These are phyloP conservation scores for Exophiala sideris DNA, from an alignment of 2,329 filamentous ascomycete species.

Conservation along the genomic window DNA sequence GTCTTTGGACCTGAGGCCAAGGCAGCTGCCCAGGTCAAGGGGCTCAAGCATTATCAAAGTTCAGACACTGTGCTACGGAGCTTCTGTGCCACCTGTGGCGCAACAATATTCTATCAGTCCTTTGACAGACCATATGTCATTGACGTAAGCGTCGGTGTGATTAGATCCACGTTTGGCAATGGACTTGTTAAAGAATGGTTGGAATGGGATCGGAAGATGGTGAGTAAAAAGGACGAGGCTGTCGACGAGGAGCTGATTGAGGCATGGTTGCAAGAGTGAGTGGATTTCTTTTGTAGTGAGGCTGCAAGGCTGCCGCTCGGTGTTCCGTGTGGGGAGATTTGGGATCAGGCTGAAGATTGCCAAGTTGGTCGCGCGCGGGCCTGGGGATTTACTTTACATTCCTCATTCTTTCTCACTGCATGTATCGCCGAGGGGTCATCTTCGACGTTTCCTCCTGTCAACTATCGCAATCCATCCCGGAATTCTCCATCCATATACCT, in stretches of 20 bases:
- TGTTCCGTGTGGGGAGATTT: background rate
- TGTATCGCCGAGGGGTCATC: no score
- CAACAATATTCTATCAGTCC: slow-evolving; percentile 62
- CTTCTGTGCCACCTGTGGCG: slow-evolving; percentile 62
- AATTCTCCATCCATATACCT: no score
- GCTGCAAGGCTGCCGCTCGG: background rate
- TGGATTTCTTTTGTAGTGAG: background rate
- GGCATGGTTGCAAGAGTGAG: slow-evolving; percentile 27
- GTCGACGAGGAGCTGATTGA: slow-evolving; percentile 31
- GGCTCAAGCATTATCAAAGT: slow-evolving; percentile 53
- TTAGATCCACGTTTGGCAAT: slow-evolving; percentile 48
- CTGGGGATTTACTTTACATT: background rate
- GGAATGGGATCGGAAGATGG: slow-evolving; percentile 57
- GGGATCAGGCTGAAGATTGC: background rate
- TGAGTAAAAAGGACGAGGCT: slow-evolving; percentile 59
- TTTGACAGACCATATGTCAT: slow-evolving; percentile 53
- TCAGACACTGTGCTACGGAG: slow-evolving; percentile 53
- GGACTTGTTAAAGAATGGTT: slow-evolving; percentile 58
- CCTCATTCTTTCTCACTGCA: background rate
- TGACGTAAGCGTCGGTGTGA: slow-evolving; percentile 61
- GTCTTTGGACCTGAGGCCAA: slow-evolving; percentile 39
- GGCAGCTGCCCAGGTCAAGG: slow-evolving; percentile 9
- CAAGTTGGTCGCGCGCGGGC: background rate
- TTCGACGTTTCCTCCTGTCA: no score
- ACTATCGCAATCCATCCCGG: no score